Evolutionary conservation across 2,329 filamentous ascomycete genomes (phyloP).

Genomic region (Apiospora sp.): DNA sequence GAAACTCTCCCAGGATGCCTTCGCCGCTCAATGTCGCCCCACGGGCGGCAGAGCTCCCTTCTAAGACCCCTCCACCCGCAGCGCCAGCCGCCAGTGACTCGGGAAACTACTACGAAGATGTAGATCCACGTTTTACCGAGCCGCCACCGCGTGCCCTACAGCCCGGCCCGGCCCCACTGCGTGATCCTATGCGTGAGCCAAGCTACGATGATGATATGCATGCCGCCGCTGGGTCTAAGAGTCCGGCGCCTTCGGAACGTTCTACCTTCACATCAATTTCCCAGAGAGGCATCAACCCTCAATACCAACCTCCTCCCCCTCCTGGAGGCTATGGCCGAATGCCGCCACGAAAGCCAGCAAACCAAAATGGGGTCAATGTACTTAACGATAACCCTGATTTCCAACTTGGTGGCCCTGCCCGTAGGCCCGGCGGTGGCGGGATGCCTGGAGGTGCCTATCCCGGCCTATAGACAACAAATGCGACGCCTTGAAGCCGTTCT

Average conservation of each 20-base stretch:
- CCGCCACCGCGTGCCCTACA: conserved; percentile 36
- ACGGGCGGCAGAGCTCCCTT: conserved; percentile 47
- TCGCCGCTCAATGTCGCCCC: conserved; percentile 52
- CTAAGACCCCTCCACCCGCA: conserved; percentile 45
- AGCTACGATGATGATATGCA: conserved; percentile 69
- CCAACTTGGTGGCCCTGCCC: conserved; percentile 55
- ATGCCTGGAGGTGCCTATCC: conserved; percentile 64
- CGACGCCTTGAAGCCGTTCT: not conserved
- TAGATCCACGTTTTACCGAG: conserved; percentile 85
- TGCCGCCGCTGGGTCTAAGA: conserved; percentile 64
- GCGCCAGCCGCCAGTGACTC: conserved; percentile 37
- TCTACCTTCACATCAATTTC: conserved; percentile 91
- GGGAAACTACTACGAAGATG: conserved; percentile 86
- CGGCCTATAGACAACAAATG: conserved; percentile 32
- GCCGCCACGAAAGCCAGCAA: conserved; percentile 55
- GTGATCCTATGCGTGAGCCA: conserved; percentile 29
- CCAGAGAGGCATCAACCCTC: conserved; percentile 86
- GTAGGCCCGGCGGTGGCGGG: conserved; percentile 51
- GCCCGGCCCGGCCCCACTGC: conserved; percentile 38
- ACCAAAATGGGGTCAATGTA: conserved; percentile 74
- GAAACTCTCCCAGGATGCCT: conserved; percentile 54
- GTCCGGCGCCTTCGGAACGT: conserved; percentile 78
- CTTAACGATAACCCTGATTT: conserved; percentile 88
- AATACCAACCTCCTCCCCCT: conserved; percentile 56
- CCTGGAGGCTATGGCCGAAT: conserved; percentile 53